Evolutionary conservation across 1,284 basidiomycete species (phyloP), one percentile per base, ranked within the genome.

Genomic region (Cutaneotrichosporon cavernicola): DNA sequence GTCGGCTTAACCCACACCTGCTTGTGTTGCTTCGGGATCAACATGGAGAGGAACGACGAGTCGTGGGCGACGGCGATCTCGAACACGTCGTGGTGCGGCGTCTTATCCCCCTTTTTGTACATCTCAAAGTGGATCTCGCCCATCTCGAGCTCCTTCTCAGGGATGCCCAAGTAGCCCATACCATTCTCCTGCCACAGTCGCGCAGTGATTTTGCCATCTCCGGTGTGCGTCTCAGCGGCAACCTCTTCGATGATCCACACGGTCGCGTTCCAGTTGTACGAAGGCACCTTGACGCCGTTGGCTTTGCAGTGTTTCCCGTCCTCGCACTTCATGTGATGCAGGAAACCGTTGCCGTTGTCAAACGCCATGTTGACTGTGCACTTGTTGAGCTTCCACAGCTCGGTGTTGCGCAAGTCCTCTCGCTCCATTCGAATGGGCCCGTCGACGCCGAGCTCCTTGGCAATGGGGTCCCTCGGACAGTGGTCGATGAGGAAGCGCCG

Each of bases 331-430:
- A 81, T 38, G 64, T 79, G 75, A 60, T 76, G 73, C 16, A 81
- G 49, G 57, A 65, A 76, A 4, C 75, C 77, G 4, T 71, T 66
- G 64, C 65, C 58, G 55, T 79, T 73, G 58, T 75, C 65, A 58
- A 79, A 77, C 4, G 69, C 78, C 31, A 81, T 65, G 58, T 77
- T 76, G 55, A 79, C 76, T 8, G 72, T 72, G 64, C 79, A 81
- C 50, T 73, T 73, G 56, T 76, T 63, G 49, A 81, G 66, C 38
- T 73, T 72, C 22, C 67, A 69, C 32, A 81, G 61, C 53, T 75
- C 65, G 40, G 65, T 64, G 63, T 81, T 81, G 22, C 76, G 70
- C 56, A 63, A 55, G 64, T 80, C 76, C 46, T 73, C 73, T 8
- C 66, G 64, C 11, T 61, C 65, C 30, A 60, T 56, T 30, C 9